Evolutionary conservation across 1,284 basidiomycete genomes (phyloP).

Genomic region (Boletus holoroseus): DNA sequence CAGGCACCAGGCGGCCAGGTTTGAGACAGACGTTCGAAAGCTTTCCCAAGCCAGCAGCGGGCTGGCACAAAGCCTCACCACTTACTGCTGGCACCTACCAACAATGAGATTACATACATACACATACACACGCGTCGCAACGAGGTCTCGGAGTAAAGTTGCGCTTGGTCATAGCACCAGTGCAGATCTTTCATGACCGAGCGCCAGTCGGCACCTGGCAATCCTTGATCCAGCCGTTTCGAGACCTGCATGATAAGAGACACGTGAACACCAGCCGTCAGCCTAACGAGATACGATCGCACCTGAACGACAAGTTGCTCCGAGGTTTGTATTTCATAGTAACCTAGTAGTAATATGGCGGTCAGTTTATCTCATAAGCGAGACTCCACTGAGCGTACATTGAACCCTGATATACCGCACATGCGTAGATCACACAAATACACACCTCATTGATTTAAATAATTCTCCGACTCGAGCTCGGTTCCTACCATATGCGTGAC

Average conservation of each 20-base stretch:
- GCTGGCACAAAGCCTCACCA: constrained; percentile 20
- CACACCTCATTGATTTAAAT: constrained; percentile 43
- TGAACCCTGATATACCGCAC: constrained; percentile 20
- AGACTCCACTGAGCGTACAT: constrained; percentile 18
- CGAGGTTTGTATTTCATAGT: constrained; percentile 49
- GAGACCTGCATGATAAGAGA: constrained; percentile 33
- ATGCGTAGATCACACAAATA: constrained; percentile 10
- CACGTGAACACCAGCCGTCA: constrained; percentile 27
- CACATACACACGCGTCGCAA: constrained; percentile 19
- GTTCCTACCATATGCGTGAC: constrained; percentile 35
- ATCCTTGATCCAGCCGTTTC: constrained; percentile 37
- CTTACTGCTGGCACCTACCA: constrained; percentile 22
- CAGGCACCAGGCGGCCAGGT: constrained; percentile 17
- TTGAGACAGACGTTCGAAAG: constrained; percentile 12
- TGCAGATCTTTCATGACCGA: constrained; percentile 40
- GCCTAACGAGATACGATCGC: constrained; percentile 23
- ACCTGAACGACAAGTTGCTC: constrained; percentile 42
- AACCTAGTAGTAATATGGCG: constrained; percentile 26
- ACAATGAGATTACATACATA: constrained; percentile 28
- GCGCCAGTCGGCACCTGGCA: constrained; percentile 36
- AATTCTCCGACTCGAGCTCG: constrained; percentile 39
- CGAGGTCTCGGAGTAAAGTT: constrained; percentile 14
- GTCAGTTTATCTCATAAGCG: constrained; percentile 13
- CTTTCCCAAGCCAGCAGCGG: constrained; percentile 11
- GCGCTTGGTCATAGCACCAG: constrained; percentile 32